Percentiles rank a stretch among this genome's conserved stretches.
Evolutionary conservation across 345 rosid genomes (phyloP).

Genomic region (Noccaea caerulescens): DNA sequence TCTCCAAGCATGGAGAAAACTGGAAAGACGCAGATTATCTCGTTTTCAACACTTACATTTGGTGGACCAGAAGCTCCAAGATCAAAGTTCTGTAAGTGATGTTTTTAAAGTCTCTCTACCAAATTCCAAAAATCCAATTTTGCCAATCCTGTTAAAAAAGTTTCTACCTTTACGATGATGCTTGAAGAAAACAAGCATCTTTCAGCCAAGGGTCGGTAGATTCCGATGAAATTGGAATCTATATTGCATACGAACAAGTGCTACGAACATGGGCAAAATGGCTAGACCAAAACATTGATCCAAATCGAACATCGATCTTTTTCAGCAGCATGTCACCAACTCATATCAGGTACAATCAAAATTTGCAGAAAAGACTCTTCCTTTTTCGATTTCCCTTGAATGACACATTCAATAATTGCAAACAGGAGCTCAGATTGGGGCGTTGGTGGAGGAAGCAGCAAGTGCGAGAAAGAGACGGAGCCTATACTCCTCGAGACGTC

Average conservation of each 20-base stretch:
- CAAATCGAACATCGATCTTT: conserved; percentile 64
- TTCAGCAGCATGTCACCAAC: conserved; percentile 84
- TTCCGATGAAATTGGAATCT: conserved; percentile 56
- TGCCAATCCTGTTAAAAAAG: not conserved
- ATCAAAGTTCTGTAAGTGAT: conserved; percentile 60
- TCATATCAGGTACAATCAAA: conserved; percentile 57
- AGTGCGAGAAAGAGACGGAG: conserved; percentile 64
- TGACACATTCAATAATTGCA: not conserved
- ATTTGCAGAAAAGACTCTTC: not conserved
- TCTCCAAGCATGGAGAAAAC: conserved; percentile 56
- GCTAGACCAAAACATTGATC: conserved; percentile 68
- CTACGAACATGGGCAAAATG: conserved; percentile 70
- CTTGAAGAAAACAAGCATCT: conserved; percentile 55
- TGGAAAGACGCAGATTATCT: conserved; percentile 63
- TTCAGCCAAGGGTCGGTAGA: conserved; percentile 58
- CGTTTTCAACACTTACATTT: conserved; percentile 64
- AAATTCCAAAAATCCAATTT: not conserved
- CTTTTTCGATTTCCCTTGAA: not conserved
- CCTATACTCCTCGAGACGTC: conserved; percentile 55
- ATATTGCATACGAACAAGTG: conserved; percentile 55
- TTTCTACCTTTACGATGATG: conserved; percentile 2
- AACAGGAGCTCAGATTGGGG: conserved; percentile 76
- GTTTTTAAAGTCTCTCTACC: conserved; percentile 9
- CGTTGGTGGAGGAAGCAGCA: conserved; percentile 54
- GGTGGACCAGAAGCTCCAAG: conserved; percentile 63